Conservation (phyloP, 371 early-diverging fungal species). For the Edhazardia aedis region DNA sequence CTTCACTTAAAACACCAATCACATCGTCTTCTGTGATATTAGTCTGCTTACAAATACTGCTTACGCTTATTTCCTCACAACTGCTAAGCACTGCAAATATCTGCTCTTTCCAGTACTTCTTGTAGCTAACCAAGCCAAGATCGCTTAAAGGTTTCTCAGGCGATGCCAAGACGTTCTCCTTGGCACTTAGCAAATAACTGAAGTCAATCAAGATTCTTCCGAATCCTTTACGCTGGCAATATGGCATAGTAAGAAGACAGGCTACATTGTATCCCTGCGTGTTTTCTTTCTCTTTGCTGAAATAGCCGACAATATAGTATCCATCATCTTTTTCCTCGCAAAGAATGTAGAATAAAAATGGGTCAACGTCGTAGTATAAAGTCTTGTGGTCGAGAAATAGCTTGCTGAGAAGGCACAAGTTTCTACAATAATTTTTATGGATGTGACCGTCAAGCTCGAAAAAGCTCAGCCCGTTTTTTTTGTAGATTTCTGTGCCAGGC, state of each 20-base stretch:
- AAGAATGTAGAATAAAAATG: conserved; percentile 86
- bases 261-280: conserved; percentile 77
- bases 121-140: conserved; percentile 72
- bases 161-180: conserved; percentile 72
- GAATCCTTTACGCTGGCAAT: conserved; percentile 83
- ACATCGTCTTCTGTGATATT: conserved; percentile 46
- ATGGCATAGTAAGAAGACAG: conserved; percentile 92
- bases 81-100: conserved; percentile 19
- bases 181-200: conserved; percentile 70
- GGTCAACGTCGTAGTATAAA: conserved; percentile 92
- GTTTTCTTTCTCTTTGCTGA: conserved; percentile 87
- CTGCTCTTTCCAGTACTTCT: conserved; percentile 62
- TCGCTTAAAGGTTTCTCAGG: conserved; percentile 96
- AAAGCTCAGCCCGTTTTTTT: conserved; percentile 50
- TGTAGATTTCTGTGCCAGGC: conserved; percentile 91
- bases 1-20: conserved; percentile 31
- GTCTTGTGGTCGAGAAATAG: conserved; percentile 97
- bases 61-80: conserved; percentile 21
- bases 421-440: conserved; percentile 64
- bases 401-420: conserved; percentile 80
- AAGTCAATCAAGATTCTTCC: conserved; percentile 86
- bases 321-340: conserved; percentile 53
- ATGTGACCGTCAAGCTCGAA: conserved; percentile 49
- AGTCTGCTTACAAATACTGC: conserved; percentile 33
- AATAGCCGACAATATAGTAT: conserved; percentile 82